These are phyloP conservation scores for Eudorina sp. DNA, from an alignment of 139 green algal species.

Conservation along the genomic window DNA sequence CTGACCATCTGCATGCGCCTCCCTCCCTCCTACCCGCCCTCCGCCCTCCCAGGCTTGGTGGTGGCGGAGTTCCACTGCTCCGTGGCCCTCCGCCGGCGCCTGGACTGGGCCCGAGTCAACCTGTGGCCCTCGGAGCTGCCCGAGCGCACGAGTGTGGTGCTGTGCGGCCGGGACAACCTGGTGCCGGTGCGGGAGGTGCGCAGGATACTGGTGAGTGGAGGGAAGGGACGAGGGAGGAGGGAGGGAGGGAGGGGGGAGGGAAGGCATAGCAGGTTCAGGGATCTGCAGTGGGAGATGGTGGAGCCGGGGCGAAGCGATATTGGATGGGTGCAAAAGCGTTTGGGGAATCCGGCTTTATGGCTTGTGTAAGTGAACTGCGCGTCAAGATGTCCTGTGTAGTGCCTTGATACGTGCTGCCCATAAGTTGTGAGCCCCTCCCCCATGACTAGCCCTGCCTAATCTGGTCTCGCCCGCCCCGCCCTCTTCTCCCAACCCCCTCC, in stretches of 20 bases:
- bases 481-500: neutral
- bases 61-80: conserved; percentile 54
- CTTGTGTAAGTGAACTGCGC: too few relatives aligned
- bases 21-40: neutral
- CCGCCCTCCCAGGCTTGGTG: conserved; percentile 46
- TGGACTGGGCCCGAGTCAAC: conserved; percentile 58
- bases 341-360: too few relatives aligned
- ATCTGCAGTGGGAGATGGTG: too few relatives aligned
- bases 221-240: neutral
- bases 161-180: conserved; percentile 54
- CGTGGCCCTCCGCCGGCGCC: conserved; percentile 48
- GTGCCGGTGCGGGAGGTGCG: conserved; percentile 48
- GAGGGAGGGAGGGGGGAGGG: neutral
- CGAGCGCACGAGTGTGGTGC: conserved; percentile 31
- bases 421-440: neutral
- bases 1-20: too few relatives aligned
- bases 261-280: neutral
- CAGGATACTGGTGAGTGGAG: conserved; percentile 40
- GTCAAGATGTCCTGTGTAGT: neutral
- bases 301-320: too few relatives aligned
- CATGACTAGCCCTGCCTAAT: neutral
- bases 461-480: neutral
- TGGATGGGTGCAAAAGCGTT: too few relatives aligned
- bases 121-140: conserved; percentile 59
- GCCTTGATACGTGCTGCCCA: neutral